Evolutionary conservation across 306 rosid genomes (phyloP).

Genomic region (Glycine soja): DNA sequence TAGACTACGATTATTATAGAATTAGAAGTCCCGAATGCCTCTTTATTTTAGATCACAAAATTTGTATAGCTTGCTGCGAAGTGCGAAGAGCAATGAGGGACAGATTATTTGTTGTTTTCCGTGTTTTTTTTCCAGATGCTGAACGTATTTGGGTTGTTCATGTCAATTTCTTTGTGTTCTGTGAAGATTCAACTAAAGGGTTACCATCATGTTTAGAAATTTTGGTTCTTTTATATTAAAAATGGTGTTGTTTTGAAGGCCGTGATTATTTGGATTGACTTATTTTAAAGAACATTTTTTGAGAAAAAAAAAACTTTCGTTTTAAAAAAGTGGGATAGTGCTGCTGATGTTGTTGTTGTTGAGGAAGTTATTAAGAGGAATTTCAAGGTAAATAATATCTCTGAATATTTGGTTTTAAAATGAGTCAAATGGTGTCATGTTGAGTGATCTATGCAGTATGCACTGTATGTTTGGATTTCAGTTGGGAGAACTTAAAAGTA

Average conservation of each 20-base stretch:
- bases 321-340: background rate
- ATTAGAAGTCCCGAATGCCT: too few species aligned
- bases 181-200: background rate
- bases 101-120: background rate
- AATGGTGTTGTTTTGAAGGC: background rate
- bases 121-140: background rate
- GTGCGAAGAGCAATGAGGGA: too few species aligned
- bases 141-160: background rate
- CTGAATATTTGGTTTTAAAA: background rate
- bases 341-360: too few species aligned
- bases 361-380: too few species aligned
- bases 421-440: background rate
- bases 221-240: background rate
- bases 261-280: background rate
- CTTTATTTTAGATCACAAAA: too few species aligned
- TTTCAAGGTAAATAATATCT: background rate
- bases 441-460: background rate
- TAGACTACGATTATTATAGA: too few species aligned
- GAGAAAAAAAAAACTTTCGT: background rate
- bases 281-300: background rate
- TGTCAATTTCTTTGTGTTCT: background rate
- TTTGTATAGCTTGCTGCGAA: too few species aligned
- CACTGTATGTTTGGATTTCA: too few species aligned
- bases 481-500: too few species aligned
- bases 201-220: background rate